Evolutionary conservation across 768 basidiomycete species (phyloP).

Genomic region (Mycena polygramma): DNA sequence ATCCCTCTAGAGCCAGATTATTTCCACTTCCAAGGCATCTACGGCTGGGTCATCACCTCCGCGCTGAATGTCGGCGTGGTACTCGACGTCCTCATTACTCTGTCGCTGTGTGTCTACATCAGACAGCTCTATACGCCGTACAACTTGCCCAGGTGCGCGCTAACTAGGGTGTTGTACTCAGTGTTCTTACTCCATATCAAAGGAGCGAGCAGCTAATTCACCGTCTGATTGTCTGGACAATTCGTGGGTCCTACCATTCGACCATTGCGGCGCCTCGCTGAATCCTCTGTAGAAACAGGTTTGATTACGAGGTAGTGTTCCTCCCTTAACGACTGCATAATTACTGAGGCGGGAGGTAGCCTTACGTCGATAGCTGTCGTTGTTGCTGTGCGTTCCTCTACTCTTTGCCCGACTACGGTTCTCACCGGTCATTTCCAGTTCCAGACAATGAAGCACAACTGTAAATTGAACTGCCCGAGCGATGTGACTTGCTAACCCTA

Average conservation of each 20-base stretch:
- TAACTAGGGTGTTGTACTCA: not conserved
- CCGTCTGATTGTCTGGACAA: constrained; percentile 46
- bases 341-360: constrained; percentile 19
- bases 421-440: constrained; percentile 15
- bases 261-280: too few relatives aligned
- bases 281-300: constrained; percentile 40
- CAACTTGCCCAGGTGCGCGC: constrained; percentile 31
- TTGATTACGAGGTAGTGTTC: constrained; percentile 40
- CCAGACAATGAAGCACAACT: constrained; percentile 37
- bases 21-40: constrained; percentile 39
- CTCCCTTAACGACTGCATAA: constrained; percentile 15
- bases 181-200: not conserved
- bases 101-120: constrained; percentile 49
- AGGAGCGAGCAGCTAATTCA: constrained; percentile 45
- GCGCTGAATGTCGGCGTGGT: constrained; percentile 45
- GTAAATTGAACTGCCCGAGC: constrained; percentile 5
- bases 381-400: constrained; percentile 20
- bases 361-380: constrained; percentile 27
- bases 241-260: constrained; percentile 39
- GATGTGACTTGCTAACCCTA: not conserved
- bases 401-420: not conserved
- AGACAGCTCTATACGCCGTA: constrained; percentile 27
- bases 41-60: constrained; percentile 48
- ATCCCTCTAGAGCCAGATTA: constrained; percentile 28
- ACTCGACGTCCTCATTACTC: constrained; percentile 48